Conservation (phyloP, 2,329 filamentous ascomycete species). For the Sphaceloma murrayae region DNA sequence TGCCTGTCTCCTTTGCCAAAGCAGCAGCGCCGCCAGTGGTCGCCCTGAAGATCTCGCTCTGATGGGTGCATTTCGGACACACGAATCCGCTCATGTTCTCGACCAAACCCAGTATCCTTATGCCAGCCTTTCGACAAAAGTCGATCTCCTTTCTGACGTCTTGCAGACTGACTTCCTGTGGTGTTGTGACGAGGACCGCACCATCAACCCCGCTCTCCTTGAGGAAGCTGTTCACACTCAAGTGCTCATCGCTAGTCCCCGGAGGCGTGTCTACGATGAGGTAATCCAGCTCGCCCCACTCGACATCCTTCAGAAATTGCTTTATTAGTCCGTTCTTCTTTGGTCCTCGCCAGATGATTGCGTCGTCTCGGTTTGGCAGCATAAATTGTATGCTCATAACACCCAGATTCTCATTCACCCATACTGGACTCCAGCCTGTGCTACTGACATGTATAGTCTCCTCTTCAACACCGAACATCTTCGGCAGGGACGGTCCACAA, state of each 20-base stretch:
- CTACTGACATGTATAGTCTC: constrained; percentile 89
- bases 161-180: constrained; percentile 83
- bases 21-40: constrained; percentile 79
- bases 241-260: constrained; percentile 88
- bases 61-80: constrained; percentile 78
- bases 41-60: constrained; percentile 75
- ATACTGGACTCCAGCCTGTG: constrained; percentile 88
- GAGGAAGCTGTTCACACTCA: constrained; percentile 85
- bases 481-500: constrained; percentile 89
- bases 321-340: constrained; percentile 99
- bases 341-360: constrained; percentile 91
- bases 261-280: constrained; percentile 91
- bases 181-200: constrained; percentile 85
- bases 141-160: constrained; percentile 97
- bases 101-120: constrained; percentile 76
- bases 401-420: constrained; percentile 85
- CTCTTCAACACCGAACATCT: constrained; percentile 95
- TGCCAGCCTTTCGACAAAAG: constrained; percentile 91
- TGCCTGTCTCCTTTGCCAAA: constrained; percentile 73
- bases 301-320: constrained; percentile 93
- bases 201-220: constrained; percentile 89
- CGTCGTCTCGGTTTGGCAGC: constrained; percentile 86
- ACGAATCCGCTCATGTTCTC: constrained; percentile 99
- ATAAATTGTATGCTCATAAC: constrained; percentile 99
- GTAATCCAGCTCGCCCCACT: constrained; percentile 93